Percentiles rank a stretch among this genome's conserved stretches.
Conservation (phyloP, 345 rosid species). For the Eucalyptus brandiana region DNA sequence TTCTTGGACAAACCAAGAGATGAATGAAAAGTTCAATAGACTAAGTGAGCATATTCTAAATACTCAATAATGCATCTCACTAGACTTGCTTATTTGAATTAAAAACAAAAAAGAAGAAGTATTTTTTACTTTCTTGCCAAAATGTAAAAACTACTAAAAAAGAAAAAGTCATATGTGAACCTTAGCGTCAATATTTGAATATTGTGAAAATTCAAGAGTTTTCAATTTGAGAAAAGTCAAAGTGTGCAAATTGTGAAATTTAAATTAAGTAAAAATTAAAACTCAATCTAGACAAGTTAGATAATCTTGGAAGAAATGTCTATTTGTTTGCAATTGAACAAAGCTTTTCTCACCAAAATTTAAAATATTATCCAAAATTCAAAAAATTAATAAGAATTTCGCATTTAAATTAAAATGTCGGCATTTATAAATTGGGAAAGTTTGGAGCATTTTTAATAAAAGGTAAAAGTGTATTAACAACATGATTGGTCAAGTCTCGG, state of each 20-base stretch:
- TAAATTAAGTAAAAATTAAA: not conserved
- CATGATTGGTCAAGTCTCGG: not conserved
- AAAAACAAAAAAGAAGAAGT: too few relatives aligned
- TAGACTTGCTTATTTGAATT: too few relatives aligned
- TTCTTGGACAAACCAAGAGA: too few relatives aligned
- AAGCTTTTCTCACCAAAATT: not conserved
- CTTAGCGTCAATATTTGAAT: not conserved
- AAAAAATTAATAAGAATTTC: not conserved
- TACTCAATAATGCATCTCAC: too few relatives aligned
- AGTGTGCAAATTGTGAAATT: not conserved
- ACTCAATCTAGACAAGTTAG: not conserved
- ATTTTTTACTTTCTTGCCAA: too few relatives aligned
- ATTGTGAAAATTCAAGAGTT: not conserved
- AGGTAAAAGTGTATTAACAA: not conserved
- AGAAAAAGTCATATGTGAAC: not conserved
- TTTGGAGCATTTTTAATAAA: not conserved
- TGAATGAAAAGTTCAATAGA: too few relatives aligned
- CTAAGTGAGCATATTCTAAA: too few relatives aligned
- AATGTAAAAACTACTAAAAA: not conserved
- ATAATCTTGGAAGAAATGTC: not conserved
- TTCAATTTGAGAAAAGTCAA: not conserved
- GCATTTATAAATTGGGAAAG: too few relatives aligned
- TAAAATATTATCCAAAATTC: not conserved
- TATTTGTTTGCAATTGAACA: too few relatives aligned
- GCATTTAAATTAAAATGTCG: not conserved